These are phyloP conservation scores for Erysimum pusillum DNA, from an alignment of 441 rosid genomes.

Conservation along the genomic window DNA sequence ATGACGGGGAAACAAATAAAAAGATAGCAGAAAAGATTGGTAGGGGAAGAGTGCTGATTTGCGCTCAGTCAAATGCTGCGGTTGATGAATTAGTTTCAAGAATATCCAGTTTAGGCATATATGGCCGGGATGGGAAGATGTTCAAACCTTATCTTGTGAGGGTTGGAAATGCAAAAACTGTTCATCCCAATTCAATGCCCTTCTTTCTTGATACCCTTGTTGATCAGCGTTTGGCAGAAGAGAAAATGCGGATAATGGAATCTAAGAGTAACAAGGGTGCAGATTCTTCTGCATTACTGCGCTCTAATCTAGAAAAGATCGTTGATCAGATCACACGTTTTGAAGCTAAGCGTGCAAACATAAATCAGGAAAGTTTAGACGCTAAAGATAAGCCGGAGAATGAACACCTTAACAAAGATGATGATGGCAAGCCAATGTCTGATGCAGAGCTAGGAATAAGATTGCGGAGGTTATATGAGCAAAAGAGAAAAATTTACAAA, in stretches of 20 bases:
- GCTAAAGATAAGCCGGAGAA: constrained; percentile 57
- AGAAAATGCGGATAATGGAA: constrained; percentile 59
- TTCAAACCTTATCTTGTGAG: constrained; percentile 97
- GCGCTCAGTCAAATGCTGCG: constrained; percentile 99
- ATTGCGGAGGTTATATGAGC: constrained; percentile 82
- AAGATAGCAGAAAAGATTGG: constrained; percentile 59
- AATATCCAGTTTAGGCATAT: constrained; percentile 82
- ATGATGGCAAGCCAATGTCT: constrained; percentile 67
- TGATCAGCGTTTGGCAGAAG: constrained; percentile 86
- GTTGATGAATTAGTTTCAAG: constrained; percentile 98
- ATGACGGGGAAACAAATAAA: constrained; percentile 59
- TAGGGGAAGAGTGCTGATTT: constrained; percentile 88
- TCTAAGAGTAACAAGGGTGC: constrained; percentile 56
- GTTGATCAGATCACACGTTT: constrained; percentile 80
- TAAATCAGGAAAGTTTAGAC: constrained; percentile 68
- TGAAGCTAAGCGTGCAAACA: constrained; percentile 95
- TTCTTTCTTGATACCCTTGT: constrained; percentile 93
- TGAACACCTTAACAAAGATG: constrained; percentile 57
- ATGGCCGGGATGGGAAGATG: constrained; percentile 87
- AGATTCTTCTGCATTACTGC: constrained; percentile 68
- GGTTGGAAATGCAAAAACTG: constrained; percentile 95
- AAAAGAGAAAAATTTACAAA: constrained; percentile 86
- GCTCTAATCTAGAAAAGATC: constrained; percentile 83
- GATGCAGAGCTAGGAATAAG: constrained; percentile 73
- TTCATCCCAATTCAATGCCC: constrained; percentile 89